Evolutionary conservation across 2,329 filamentous ascomycete genomes (phyloP).

Genomic region (Phyllosticta ampelicida): DNA sequence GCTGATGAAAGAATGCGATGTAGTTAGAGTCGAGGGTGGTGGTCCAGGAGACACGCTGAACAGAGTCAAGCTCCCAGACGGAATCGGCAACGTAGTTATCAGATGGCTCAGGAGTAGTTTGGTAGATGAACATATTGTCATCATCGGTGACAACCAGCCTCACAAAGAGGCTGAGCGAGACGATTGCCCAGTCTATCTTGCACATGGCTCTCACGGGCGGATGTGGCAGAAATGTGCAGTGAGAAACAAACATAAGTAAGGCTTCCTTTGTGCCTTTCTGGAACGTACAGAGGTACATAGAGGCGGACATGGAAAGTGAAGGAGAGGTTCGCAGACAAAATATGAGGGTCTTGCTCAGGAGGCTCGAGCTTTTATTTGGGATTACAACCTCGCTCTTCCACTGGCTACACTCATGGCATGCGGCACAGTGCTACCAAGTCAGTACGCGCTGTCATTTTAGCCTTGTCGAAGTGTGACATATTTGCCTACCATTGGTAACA

Average conservation of each 20-base stretch:
- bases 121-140: not conserved
- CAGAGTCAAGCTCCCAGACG: not conserved
- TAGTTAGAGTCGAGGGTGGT: not conserved
- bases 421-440: not conserved
- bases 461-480: not conserved
- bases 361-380: not conserved
- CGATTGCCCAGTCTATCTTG: not conserved
- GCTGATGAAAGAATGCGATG: not conserved
- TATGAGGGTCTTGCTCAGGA: not conserved
- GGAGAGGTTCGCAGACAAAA: not conserved
- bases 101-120: not conserved
- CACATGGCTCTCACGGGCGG: not conserved
- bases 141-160: not conserved
- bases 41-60: not conserved
- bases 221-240: not conserved
- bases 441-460: not conserved
- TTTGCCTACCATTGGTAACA: not conserved
- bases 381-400: not conserved
- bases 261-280: not conserved
- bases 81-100: conserved; percentile 1
- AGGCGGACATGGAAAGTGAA: not conserved
- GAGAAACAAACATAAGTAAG: not conserved
- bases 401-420: not conserved
- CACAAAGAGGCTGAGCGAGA: not conserved
- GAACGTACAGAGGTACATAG: not conserved